These are phyloP conservation scores for Didymella glomerata DNA, from an alignment of 2,329 filamentous ascomycete genomes.

Conservation along the genomic window DNA sequence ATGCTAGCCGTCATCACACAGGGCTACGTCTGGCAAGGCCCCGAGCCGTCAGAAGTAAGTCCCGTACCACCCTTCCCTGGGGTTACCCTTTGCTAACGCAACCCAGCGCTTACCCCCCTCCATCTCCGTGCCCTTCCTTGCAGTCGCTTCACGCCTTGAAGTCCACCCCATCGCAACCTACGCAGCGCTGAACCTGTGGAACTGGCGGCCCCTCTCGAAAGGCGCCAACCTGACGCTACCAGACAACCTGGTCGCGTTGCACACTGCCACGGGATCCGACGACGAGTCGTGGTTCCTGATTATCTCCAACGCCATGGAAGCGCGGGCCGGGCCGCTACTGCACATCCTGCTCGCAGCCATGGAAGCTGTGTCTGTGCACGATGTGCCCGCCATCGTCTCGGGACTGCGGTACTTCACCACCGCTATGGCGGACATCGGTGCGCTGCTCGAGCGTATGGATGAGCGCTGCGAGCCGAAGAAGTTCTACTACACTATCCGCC, in stretches of 20 bases:
- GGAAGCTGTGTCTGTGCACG: constrained; percentile 53
- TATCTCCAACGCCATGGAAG: constrained; percentile 63
- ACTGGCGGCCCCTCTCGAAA: constrained; percentile 38
- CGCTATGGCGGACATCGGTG: constrained; percentile 52
- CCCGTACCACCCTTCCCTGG: background rate
- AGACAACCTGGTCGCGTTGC: constrained; percentile 41
- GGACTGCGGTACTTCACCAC: constrained; percentile 53
- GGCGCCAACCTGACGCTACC: constrained; percentile 37
- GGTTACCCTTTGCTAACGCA: constrained; percentile 20
- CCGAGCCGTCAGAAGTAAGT: constrained; percentile 71
- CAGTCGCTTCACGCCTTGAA: constrained; percentile 42
- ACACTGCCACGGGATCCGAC: constrained; percentile 45
- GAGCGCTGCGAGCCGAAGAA: constrained; percentile 58
- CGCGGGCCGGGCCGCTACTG: constrained; percentile 58
- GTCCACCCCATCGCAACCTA: constrained; percentile 48
- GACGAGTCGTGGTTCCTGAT: constrained; percentile 58
- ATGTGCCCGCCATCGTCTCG: constrained; percentile 49
- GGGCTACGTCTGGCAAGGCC: constrained; percentile 81
- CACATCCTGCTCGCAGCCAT: constrained; percentile 59
- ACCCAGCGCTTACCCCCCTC: constrained; percentile 41
- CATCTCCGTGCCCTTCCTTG: constrained; percentile 43
- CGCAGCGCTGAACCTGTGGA: constrained; percentile 48
- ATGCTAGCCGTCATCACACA: constrained; percentile 77
- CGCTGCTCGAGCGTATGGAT: constrained; percentile 60
- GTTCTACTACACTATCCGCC: constrained; percentile 63